phyloP scores from a whole-genome alignment of 2,329 filamentous ascomycete genomes.

The Penicillium sp. region DNA sequence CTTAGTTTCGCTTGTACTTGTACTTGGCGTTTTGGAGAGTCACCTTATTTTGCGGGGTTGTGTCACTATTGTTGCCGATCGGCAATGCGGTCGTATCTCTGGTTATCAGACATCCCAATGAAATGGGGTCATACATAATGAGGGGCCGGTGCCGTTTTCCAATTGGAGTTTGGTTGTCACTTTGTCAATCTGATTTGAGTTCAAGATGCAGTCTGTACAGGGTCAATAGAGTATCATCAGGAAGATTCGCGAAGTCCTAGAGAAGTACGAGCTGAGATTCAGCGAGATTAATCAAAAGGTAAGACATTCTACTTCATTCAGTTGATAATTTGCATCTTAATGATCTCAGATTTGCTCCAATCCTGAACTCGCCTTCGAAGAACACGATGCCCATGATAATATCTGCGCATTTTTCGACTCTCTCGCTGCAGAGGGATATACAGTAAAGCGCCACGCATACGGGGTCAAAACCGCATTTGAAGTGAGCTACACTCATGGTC shows the following conservation, averaged over 20 bases:
- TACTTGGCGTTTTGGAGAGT: neutral
- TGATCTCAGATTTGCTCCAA: slow-evolving; percentile 16
- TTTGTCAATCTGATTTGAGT: neutral
- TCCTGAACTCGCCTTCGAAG: slow-evolving; percentile 16
- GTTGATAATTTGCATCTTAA: neutral
- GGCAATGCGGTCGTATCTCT: slow-evolving; percentile 4
- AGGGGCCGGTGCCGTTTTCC: neutral
- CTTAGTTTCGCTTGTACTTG: neutral
- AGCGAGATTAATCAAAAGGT: slow-evolving; percentile 24
- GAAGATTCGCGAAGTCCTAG: slow-evolving; percentile 6
- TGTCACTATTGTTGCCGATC: slow-evolving; percentile 8
- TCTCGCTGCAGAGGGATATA: slow-evolving; percentile 7
- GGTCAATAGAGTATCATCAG: slow-evolving; percentile 6
- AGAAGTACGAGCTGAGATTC: slow-evolving; percentile 20
- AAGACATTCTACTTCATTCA: no score
- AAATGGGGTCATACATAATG: neutral
- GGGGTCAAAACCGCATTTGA: slow-evolving; percentile 12
- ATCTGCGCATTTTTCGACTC: slow-evolving; percentile 17
- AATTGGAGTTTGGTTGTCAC: neutral
- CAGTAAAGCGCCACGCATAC: slow-evolving; percentile 13
- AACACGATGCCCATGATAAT: slow-evolving; percentile 16
- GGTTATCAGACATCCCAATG: neutral
- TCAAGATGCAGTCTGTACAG: slow-evolving; percentile 2
- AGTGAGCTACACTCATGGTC: slow-evolving; percentile 24
- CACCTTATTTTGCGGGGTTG: neutral